These are phyloP conservation scores for Intubia oerlemansii DNA, from an alignment of 2,329 filamentous ascomycete species.

Conservation along the genomic window DNA sequence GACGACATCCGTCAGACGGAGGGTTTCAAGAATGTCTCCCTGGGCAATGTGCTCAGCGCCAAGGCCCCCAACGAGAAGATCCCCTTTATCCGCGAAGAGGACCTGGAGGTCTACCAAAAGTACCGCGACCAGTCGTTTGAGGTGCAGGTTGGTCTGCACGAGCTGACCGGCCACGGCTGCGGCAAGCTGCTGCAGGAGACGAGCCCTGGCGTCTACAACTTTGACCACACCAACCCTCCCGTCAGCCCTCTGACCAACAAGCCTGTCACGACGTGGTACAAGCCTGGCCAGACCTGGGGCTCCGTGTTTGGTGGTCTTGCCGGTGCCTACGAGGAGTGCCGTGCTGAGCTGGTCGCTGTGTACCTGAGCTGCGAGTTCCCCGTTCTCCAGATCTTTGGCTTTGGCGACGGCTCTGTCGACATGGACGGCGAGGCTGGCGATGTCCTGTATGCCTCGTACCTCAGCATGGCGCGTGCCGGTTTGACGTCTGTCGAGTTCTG, in stretches of 20 bases:
- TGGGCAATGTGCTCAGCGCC: conserved; percentile 81
- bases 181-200: conserved; percentile 90
- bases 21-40: conserved; percentile 82
- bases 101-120: conserved; percentile 58
- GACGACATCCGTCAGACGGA: conserved; percentile 62
- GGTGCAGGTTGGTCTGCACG: conserved; percentile 87
- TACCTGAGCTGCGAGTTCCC: conserved; percentile 71
- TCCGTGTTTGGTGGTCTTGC: conserved; percentile 78
- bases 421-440: conserved; percentile 63
- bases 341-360: conserved; percentile 89
- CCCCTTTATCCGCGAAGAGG: conserved; percentile 65
- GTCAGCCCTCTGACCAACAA: conserved; percentile 59
- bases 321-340: conserved; percentile 81
- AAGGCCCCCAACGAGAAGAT: conserved; percentile 85
- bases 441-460: conserved; percentile 70
- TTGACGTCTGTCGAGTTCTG: conserved; percentile 79
- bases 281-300: conserved; percentile 86
- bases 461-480: conserved; percentile 88
- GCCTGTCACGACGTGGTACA: conserved; percentile 73
- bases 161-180: conserved; percentile 70
- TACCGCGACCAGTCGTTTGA: conserved; percentile 81
- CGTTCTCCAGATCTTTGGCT: conserved; percentile 79
- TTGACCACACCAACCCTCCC: conserved; percentile 63
- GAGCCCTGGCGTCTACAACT: conserved; percentile 63
- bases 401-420: conserved; percentile 54